Percentiles rank a stretch among this genome's conserved stretches.
Conservation (phyloP, 495 filamentous ascomycete genomes). For the Neurospora sp. region DNA sequence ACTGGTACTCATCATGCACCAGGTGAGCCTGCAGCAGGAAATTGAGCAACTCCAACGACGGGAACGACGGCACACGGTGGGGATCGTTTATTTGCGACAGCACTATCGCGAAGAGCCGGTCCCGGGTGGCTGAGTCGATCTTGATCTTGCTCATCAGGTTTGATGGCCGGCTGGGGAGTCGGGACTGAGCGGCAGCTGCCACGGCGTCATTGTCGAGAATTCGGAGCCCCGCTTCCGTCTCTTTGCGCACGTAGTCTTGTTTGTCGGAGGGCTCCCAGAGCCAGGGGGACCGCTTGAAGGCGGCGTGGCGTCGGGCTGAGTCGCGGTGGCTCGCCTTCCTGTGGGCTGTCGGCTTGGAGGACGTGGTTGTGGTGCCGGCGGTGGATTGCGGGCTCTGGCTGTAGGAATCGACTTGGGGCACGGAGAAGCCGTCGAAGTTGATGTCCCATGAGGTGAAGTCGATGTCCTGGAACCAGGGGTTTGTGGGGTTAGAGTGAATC, state of each 20-base stretch:
- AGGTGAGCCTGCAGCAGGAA: conserved; percentile 13
- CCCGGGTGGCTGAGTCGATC: conserved; percentile 6
- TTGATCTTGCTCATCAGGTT: conserved; percentile 6
- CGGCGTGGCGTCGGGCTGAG: conserved; percentile 9
- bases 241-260: conserved; percentile 13
- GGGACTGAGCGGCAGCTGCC: neutral
- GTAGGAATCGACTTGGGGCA: conserved; percentile 9
- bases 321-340: conserved; percentile 1
- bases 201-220: conserved; percentile 3
- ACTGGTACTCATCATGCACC: conserved; percentile 10
- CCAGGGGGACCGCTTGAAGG: conserved; percentile 16
- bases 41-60: conserved; percentile 15
- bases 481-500: conserved; percentile 2
- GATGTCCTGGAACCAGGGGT: conserved; percentile 10
- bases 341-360: neutral
- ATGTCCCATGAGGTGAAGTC: conserved; percentile 15
- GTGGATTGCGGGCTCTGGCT: conserved; percentile 9
- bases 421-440: conserved; percentile 6
- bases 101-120: conserved; percentile 13
- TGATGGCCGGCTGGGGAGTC: neutral
- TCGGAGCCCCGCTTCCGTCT: conserved; percentile 6
- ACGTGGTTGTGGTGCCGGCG: neutral
- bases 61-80: conserved; percentile 6
- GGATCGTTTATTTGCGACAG: conserved; percentile 5
- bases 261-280: conserved; percentile 12